Base-by-base conservation (phyloP, 768 basidiomycete species). In the Crepidotus variabilis region DNA sequence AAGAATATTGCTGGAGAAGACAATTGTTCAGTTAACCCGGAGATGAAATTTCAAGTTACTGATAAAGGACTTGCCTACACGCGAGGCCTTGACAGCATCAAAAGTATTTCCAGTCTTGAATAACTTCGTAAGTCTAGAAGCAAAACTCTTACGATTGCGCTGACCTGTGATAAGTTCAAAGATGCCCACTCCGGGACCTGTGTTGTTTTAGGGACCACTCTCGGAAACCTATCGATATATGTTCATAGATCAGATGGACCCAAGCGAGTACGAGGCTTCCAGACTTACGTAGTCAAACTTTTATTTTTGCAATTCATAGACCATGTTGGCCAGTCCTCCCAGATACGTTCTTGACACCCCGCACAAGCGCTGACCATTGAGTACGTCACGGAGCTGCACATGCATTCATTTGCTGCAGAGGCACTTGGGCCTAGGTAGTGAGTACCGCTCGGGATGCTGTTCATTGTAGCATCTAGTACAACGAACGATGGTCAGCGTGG, bases 371-470 rank as follows among this genome's bases (percentile, higher is more conserved):
- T 80, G 23, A 87, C 67, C 52, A 81, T 54, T 10, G 76, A 79
- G 61, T 87, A 88, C 24, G 78, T 77, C 18, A 86, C 78, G 1
- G 82, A 74, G 63, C 75, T 86, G 61, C 86, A 88, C 55, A 66
- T 61, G 60, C 86, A 88, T 2, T 57, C 45, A 52, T 75, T 70
- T 7, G 77, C 76, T 20, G 68, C 35, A 0, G 55, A 50, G n/a
- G 61, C 51, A 1, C 55, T 57, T 5, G 83, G 82, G 0, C 76
- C 77, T 13, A 67, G 54, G 61, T 84, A 84, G 57, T 78, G 72
- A 13, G 61, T 72, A 33, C 54, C 60, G 0, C 18, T 5, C 2
- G 79, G 78, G 28, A 85, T 68, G 72, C 82, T 82, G 51, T 46
- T 36, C 22, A 8, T 8, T 20, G 34, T 43, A 49, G 52, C 23